Conservation (phyloP, 306 rosid species). For the Cucurbita maxima region DNA sequence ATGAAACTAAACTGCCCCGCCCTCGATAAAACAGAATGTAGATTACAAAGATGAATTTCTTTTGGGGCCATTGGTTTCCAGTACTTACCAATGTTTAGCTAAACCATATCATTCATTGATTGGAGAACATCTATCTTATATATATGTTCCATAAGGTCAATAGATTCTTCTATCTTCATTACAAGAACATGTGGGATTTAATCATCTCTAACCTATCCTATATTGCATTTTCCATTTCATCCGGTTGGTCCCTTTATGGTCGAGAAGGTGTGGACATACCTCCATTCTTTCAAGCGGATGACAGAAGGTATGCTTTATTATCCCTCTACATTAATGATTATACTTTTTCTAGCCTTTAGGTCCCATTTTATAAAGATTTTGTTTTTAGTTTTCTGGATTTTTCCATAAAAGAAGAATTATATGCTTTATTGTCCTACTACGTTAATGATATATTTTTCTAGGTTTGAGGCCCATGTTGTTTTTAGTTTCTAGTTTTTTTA, state of each 20-base stretch:
- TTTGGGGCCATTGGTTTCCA: not conserved
- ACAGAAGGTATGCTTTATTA: not conserved
- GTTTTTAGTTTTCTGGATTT: no score
- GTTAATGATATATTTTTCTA: no score
- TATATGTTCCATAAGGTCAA: not conserved
- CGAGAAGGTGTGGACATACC: not conserved
- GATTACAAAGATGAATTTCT: slow-evolving; percentile 7
- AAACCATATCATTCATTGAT: slow-evolving; percentile 3
- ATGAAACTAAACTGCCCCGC: slow-evolving; percentile 19
- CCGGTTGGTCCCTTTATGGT: not conserved
- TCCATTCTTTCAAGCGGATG: not conserved
- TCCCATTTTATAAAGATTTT: not conserved
- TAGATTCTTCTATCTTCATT: not conserved
- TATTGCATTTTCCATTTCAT: not conserved
- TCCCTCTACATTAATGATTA: not conserved
- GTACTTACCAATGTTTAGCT: not conserved
- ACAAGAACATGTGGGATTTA: not conserved
- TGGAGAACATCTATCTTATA: not conserved
- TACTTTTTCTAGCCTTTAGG: not conserved
- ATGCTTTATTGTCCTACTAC: no score
- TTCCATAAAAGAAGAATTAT: no score
- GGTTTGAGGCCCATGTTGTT: no score
- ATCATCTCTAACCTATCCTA: not conserved
- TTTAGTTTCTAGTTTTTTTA: no score
- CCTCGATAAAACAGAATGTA: slow-evolving; percentile 18